phyloP scores from a whole-genome alignment of 2,329 filamentous ascomycete genomes.

The Clonostachys solani region DNA sequence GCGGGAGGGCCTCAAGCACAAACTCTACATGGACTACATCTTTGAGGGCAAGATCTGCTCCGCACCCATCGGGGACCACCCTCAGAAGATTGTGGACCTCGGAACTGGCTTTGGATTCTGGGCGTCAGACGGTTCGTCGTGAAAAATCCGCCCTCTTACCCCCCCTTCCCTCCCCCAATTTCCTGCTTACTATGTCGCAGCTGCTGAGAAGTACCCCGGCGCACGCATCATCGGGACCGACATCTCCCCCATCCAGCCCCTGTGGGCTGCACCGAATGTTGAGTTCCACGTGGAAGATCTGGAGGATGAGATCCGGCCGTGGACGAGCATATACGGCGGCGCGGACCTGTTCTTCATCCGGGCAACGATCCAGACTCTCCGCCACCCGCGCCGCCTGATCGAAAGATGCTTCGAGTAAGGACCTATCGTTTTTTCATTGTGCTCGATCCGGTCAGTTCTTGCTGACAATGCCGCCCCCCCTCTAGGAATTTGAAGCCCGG shows the following conservation, averaged over 20 bases:
- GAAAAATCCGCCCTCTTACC: background rate
- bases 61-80: slow-evolving; percentile 33
- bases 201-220: slow-evolving; percentile 20
- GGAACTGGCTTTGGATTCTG: slow-evolving; percentile 49
- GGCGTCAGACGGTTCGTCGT: slow-evolving; percentile 44
- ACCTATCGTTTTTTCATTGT: background rate
- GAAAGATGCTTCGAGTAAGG: slow-evolving; percentile 36
- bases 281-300: slow-evolving; percentile 28
- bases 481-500: slow-evolving; percentile 47
- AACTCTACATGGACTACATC: slow-evolving; percentile 40
- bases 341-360: slow-evolving; percentile 59
- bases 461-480: slow-evolving; percentile 25
- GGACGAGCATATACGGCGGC: slow-evolving; percentile 35
- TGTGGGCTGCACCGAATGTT: slow-evolving; percentile 19
- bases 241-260: slow-evolving; percentile 26
- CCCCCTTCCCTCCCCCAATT: background rate
- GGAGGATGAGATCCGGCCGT: slow-evolving; percentile 27
- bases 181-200: slow-evolving; percentile 1
- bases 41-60: slow-evolving; percentile 33
- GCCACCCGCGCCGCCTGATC: slow-evolving; percentile 44
- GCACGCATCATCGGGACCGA: slow-evolving; percentile 24
- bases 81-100: slow-evolving; percentile 36
- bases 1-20: slow-evolving; percentile 43
- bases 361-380: slow-evolving; percentile 42
- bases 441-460: slow-evolving; percentile 16